These are phyloP conservation scores for Schizophyllum amplum DNA, from an alignment of 1,284 basidiomycete genomes.

Conservation along the genomic window DNA sequence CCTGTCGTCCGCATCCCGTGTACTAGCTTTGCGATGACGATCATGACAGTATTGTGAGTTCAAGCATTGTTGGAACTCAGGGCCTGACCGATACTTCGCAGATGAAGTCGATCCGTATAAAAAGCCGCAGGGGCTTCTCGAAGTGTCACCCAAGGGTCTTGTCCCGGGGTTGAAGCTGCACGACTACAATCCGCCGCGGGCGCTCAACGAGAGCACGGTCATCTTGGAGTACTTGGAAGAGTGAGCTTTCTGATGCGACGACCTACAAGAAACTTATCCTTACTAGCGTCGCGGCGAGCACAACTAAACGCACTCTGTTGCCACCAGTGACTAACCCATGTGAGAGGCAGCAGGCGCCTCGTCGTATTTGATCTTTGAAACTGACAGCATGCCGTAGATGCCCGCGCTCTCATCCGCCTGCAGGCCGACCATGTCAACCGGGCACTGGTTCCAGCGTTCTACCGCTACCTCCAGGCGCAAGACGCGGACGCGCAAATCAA, in stretches of 20 bases:
- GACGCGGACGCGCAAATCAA: conserved; percentile 47
- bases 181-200: conserved; percentile 39
- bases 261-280: neutral
- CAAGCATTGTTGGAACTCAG: too few relatives aligned
- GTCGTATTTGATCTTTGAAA: neutral
- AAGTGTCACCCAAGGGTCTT: conserved; percentile 72
- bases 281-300: conserved; percentile 36
- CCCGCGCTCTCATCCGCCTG: conserved; percentile 57
- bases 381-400: conserved; percentile 33
- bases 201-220: conserved; percentile 62
- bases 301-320: conserved; percentile 41
- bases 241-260: conserved; percentile 27
- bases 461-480: conserved; percentile 73
- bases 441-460: conserved; percentile 65
- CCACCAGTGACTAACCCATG: conserved; percentile 56
- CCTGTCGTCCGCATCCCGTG: too few relatives aligned
- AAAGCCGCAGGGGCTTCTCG: conserved; percentile 71
- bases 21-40: too few relatives aligned
- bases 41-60: conserved; percentile 19
- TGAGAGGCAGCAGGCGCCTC: conserved; percentile 21
- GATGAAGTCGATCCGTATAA: conserved; percentile 79
- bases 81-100: conserved; percentile 16
- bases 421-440: conserved; percentile 65
- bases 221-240: conserved; percentile 72
- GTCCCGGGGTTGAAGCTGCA: conserved; percentile 64